phyloP scores from a whole-genome alignment of 2,329 filamentous ascomycete genomes.

The Dissoconium aciculare region DNA sequence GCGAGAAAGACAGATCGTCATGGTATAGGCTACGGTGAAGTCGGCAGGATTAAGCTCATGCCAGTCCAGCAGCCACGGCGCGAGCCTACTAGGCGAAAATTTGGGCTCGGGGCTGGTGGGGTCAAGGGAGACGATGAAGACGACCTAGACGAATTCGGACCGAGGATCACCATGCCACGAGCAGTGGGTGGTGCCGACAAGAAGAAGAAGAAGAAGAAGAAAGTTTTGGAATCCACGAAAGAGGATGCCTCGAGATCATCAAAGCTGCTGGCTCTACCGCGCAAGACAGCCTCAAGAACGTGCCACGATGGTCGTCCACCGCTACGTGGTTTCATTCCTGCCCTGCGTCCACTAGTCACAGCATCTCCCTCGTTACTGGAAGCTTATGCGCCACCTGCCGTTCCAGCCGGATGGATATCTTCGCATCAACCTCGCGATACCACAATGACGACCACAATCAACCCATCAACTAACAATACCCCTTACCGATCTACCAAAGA shows the following conservation, averaged over 20 bases:
- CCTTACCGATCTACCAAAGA: slow-evolving; percentile 56
- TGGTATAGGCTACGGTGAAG: slow-evolving; percentile 53
- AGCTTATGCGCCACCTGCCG: slow-evolving; percentile 49
- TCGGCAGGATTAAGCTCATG: slow-evolving; percentile 35
- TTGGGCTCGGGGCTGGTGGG: slow-evolving; percentile 1
- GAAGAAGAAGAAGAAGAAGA: slow-evolving; percentile 52
- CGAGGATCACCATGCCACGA: slow-evolving; percentile 55
- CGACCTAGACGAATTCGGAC: slow-evolving; percentile 45
- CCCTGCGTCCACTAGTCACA: slow-evolving; percentile 32
- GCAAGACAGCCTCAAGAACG: slow-evolving; percentile 61
- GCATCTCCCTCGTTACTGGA: slow-evolving; percentile 31
- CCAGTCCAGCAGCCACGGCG: slow-evolving; percentile 13
- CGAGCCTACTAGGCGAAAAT: not conserved
- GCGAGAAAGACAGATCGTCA: slow-evolving; percentile 51
- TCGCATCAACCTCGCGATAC: slow-evolving; percentile 25
- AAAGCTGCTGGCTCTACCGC: slow-evolving; percentile 53
- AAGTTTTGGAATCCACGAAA: slow-evolving; percentile 45
- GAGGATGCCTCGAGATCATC: slow-evolving; percentile 57
- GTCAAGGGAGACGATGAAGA: slow-evolving; percentile 22
- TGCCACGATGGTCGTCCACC: slow-evolving; percentile 75
- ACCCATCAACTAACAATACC: too few relatives aligned
- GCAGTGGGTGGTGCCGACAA: slow-evolving; percentile 72
- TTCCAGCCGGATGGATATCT: slow-evolving; percentile 62
- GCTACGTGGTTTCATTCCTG: slow-evolving; percentile 64
- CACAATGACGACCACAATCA: slow-evolving; percentile 13